Percentiles rank a stretch among this genome's conserved stretches.
phyloP scores from a whole-genome alignment of 768 basidiomycete species.

The Tubosaeta brunneosetosa region DNA sequence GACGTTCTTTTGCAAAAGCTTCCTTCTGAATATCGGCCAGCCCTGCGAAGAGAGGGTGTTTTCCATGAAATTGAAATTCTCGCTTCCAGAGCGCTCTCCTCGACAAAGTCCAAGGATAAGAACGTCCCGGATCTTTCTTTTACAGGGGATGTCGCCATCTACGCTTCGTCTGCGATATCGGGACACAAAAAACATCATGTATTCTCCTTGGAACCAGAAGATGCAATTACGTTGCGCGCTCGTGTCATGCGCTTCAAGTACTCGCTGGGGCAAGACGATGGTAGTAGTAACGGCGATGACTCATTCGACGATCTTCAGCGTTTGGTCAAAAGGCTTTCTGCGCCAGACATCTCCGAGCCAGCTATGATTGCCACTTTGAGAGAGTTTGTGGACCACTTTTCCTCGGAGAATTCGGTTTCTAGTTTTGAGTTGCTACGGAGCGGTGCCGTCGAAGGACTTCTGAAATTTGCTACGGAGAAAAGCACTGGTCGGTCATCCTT shows the following conservation, averaged over 20 bases:
- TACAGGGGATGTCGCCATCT: conserved; percentile 34
- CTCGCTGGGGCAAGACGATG: conserved; percentile 52
- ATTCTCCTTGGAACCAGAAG: conserved; percentile 74
- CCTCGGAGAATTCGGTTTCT: conserved; percentile 75
- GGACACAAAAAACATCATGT: conserved; percentile 69
- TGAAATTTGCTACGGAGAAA: conserved; percentile 77
- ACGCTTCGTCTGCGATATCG: conserved; percentile 46
- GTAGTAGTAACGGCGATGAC: conserved; percentile 51
- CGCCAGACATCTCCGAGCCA: conserved; percentile 53
- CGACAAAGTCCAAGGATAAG: conserved; percentile 48
- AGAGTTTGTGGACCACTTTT: conserved; percentile 78
- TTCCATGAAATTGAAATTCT: conserved; percentile 88
- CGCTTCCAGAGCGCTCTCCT: conserved; percentile 57
- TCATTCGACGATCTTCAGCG: conserved; percentile 59
- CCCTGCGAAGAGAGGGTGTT: conserved; percentile 92
- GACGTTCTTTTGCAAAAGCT: conserved; percentile 86
- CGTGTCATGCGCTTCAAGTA: conserved; percentile 85
- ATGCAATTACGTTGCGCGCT: conserved; percentile 88
- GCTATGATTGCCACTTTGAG: conserved; percentile 57
- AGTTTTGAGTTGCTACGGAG: conserved; percentile 96
- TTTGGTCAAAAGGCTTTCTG: conserved; percentile 62
- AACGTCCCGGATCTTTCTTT: conserved; percentile 32
- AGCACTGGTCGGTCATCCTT: conserved; percentile 23
- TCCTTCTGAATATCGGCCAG: conserved; percentile 77
- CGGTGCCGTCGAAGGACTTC: conserved; percentile 82